Evolutionary conservation across 176 grass and related monocot genomes (phyloP).

Genomic region (Oryza longistaminata): DNA sequence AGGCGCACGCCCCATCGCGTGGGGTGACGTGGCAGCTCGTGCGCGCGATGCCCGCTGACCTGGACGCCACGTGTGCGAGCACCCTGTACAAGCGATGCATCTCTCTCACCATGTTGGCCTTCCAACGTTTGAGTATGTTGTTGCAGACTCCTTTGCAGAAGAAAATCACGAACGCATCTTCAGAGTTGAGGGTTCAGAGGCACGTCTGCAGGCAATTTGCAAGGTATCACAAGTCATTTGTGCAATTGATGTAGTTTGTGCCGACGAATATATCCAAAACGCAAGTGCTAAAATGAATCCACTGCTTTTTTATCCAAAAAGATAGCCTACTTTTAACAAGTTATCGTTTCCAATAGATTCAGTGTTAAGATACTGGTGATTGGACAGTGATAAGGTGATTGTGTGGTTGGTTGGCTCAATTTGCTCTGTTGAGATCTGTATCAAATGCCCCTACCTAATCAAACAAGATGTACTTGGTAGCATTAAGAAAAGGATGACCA

Average conservation of each 20-base stretch:
- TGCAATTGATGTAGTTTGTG: background rate
- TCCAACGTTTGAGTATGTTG: background rate
- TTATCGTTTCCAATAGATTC: background rate
- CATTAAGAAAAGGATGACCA: background rate
- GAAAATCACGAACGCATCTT: background rate
- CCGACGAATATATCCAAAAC: background rate
- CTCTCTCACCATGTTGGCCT: too few species aligned
- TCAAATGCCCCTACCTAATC: too few species aligned
- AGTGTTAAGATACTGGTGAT: background rate
- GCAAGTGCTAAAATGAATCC: background rate
- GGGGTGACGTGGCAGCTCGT: background rate
- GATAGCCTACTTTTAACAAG: background rate
- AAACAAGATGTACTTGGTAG: background rate
- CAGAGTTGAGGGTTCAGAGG: background rate
- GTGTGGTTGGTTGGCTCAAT: background rate
- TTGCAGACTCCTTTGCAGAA: background rate
- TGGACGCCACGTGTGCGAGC: background rate
- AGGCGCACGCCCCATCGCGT: background rate
- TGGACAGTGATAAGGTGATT: background rate
- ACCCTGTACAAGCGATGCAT: background rate
- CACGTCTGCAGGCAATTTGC: background rate
- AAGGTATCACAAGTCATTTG: background rate
- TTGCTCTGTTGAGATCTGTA: too few species aligned
- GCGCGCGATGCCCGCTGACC: background rate
- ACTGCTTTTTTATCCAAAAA: background rate